Percentiles rank a stretch among this genome's conserved stretches.
phyloP scores from a whole-genome alignment of 495 filamentous ascomycete genomes.

The Neurospora hispaniola region DNA sequence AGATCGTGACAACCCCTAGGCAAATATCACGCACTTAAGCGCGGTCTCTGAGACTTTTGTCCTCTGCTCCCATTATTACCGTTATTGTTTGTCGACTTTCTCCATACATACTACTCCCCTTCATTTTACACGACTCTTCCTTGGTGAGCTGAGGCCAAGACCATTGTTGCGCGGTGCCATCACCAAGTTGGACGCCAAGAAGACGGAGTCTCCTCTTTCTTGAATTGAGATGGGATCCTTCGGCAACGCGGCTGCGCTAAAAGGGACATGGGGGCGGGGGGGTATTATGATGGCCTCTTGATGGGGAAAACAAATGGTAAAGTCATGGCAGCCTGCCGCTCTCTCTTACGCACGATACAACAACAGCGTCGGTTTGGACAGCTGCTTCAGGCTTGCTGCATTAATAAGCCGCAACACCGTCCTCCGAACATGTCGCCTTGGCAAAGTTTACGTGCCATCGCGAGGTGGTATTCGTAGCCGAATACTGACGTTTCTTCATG shows the following conservation, averaged over 20 bases:
- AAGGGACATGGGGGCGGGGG: not conserved
- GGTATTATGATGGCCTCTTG: not conserved
- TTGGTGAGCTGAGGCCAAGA: not conserved
- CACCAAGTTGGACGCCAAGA: not conserved
- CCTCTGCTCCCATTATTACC: not conserved
- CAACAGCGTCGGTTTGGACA: not conserved
- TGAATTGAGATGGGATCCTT: not conserved
- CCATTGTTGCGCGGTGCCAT: not conserved
- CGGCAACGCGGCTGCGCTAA: not conserved
- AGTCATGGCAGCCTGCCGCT: not conserved
- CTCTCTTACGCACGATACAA: not conserved
- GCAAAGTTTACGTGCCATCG: not conserved
- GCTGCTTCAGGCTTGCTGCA: not conserved
- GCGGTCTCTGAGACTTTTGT: not conserved
- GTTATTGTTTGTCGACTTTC: not conserved
- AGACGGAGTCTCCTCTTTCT: not conserved
- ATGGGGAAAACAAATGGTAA: not conserved
- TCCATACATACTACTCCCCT: not conserved
- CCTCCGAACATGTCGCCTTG: not conserved
- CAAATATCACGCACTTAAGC: not conserved
- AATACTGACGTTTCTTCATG: not conserved
- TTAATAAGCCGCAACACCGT: not conserved
- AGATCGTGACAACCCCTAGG: not conserved
- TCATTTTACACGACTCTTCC: not conserved
- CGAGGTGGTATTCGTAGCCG: not conserved